Evolutionary conservation across 2,329 filamentous ascomycete genomes (phyloP), one percentile per base, ranked within the genome.

Genomic region (Colletotrichum scovillei): DNA sequence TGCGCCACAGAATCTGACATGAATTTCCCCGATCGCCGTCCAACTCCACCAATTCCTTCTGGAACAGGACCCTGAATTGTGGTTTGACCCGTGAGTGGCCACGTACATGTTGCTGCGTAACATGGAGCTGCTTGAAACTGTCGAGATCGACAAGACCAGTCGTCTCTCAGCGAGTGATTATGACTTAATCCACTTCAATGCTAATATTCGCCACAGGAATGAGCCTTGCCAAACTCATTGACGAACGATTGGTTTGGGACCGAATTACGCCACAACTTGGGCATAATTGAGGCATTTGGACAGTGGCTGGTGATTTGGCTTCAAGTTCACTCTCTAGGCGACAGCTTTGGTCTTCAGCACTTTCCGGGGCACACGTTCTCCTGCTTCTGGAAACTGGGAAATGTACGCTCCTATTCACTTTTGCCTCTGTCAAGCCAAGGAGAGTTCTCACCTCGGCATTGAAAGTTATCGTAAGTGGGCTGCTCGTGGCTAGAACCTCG

Each of bases 21-120:
- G 26, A 53, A 58, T 28, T 22, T 28, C 52, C 57, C 42, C 26
- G 59, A 64, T 72, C 69, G 59, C n/a, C 66, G 46, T 32, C 28
- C 12, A 42, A 26, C 52, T 53, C 30, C 32, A 32, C 32, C 69
- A 59, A 28, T 32, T 55, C 26, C 32, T 59, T 55, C 58, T 42
- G 38, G 26, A 59, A 30, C 19, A 19, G 52, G 53, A 19, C n/a
- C 56, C 58, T 59, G 28, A 14, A 58, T 6, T 63, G 38, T 46
- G 66, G 42, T 32, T 53, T 49, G 22, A 55, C 7, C 5, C 14
- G 38, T 5, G 19, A 42, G 63, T 11, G 63, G 19, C 28, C 11
- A 16, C 6, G 9, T 16, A 19, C 28, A 32, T n/a, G 56, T 12
- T 49, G 32, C 24, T 58, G 35, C 56, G 63, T 30, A 49, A 30